Base-by-base conservation (phyloP, 164 flowering plant genomes). In the Umbellularia californica region DNA sequence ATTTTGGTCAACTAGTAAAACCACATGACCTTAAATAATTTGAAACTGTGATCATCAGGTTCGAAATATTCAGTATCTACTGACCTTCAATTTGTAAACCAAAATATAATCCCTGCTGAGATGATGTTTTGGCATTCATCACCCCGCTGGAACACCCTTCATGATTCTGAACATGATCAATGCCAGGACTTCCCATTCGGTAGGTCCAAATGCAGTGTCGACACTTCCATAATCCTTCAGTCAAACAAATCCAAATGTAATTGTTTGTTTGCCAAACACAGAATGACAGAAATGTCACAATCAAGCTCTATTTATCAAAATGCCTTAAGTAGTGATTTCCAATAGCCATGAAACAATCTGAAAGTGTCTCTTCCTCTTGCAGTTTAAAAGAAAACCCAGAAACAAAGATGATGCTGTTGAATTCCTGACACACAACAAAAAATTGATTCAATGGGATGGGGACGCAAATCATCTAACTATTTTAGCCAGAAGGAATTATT, bases 221-320 rank as follows among this genome's bases (percentile, higher is more conserved):
- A 69, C 87, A 84, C 78, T 82, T 82, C 85, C 87, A 84, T 55
- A 79, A 81, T 79, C 80, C 87, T 82, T 84, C 84, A 82, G 27
- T 65, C 72, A 75, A 47, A 77, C 62, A 75, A 75, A 76, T 58
- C 41, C 47, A 79, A 41, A 73, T n/a, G 64, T 67, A 68, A 77
- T 47, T 74, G 70, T 41, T 17, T 64, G 65, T 58, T 73, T 52
- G 64, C 72, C 52, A 71, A 69, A 69, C 47, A 52, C 69, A 4
- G 20, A 17, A 55, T 15, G 20, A 55, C 60, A 15, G 15, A 69
- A 78, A 30, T 76, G 50, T 69, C 64, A 76, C 50, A 69, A 69
- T 3, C 64, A 70, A 75, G 62, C 70, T 69, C 58, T 51, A 35
- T 30, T 41, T 20, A 55, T 20, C 60, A 55, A 55, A 55, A 55